These are phyloP conservation scores for Sisymbrium irio DNA, from an alignment of 345 rosid genomes.

Conservation along the genomic window DNA sequence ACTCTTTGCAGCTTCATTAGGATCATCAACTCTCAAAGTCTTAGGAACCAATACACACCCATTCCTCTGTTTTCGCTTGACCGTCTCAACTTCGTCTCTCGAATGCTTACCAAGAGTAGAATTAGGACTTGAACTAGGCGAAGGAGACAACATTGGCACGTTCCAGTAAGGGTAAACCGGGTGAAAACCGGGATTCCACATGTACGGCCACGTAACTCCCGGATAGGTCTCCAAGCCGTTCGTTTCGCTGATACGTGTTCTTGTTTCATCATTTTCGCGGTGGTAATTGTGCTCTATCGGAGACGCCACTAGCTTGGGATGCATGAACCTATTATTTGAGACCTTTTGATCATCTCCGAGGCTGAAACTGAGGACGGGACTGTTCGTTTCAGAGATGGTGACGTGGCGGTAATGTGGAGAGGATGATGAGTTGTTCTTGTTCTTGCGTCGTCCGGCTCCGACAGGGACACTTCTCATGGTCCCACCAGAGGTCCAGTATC, in stretches of 20 bases:
- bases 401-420: conserved; percentile 52
- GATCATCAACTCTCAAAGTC: conserved; percentile 67
- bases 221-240: conserved; percentile 52
- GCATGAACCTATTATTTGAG: conserved; percentile 27
- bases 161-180: conserved; percentile 71
- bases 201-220: conserved; percentile 75
- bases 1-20: conserved; percentile 72
- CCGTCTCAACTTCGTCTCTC: conserved; percentile 40
- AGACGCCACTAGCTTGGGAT: conserved; percentile 20
- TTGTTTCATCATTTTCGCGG: background rate
- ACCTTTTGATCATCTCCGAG: conserved; percentile 42
- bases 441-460: conserved; percentile 93
- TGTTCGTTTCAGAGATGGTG: conserved; percentile 59
- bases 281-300: conserved; percentile 48
- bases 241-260: conserved; percentile 19
- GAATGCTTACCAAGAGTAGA: conserved; percentile 65
- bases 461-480: conserved; percentile 89
- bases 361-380: conserved; percentile 58
- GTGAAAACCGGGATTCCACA: conserved; percentile 54
- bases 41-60: conserved; percentile 63
- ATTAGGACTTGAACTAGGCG: conserved; percentile 34
- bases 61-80: conserved; percentile 36
- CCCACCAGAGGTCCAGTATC: conserved; percentile 94
- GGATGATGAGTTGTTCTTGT: conserved; percentile 48
- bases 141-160: conserved; percentile 47